These are phyloP conservation scores for Tetraselmis chui DNA, from an alignment of 139 green algal species.

Conservation along the genomic window DNA sequence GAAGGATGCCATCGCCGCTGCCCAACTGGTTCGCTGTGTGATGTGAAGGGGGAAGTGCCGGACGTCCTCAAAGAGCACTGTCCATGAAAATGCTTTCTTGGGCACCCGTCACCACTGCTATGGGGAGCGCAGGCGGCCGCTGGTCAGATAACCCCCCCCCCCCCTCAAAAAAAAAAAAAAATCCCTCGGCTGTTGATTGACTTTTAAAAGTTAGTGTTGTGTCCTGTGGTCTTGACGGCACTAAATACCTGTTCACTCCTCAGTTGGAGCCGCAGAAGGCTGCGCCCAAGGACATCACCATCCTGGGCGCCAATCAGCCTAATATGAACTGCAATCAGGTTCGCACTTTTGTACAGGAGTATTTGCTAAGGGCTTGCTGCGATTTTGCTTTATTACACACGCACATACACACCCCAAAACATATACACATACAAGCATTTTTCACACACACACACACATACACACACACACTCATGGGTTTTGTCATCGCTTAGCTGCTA, in stretches of 20 bases:
- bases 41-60: conserved; percentile 41
- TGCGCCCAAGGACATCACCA: background rate
- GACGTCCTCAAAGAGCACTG: conserved; percentile 56
- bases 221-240: background rate
- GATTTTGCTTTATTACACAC: background rate
- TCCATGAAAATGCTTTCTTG: conserved; percentile 79
- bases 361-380: too few species aligned
- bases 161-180: background rate
- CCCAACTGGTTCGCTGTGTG: too few species aligned
- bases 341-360: too few species aligned
- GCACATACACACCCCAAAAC: background rate
- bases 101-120: conserved; percentile 62
- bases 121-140: conserved; percentile 33
- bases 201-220: conserved; percentile 13
- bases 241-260: background rate
- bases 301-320: background rate
- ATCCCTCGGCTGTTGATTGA: background rate
- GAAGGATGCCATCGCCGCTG: background rate
- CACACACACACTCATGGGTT: background rate
- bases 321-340: background rate
- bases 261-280: background rate
- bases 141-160: background rate
- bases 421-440: background rate
- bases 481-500: background rate
- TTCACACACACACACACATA: background rate